phyloP scores from a whole-genome alignment of 1,139 yeast species.

The Suhomyces panamericanus region DNA sequence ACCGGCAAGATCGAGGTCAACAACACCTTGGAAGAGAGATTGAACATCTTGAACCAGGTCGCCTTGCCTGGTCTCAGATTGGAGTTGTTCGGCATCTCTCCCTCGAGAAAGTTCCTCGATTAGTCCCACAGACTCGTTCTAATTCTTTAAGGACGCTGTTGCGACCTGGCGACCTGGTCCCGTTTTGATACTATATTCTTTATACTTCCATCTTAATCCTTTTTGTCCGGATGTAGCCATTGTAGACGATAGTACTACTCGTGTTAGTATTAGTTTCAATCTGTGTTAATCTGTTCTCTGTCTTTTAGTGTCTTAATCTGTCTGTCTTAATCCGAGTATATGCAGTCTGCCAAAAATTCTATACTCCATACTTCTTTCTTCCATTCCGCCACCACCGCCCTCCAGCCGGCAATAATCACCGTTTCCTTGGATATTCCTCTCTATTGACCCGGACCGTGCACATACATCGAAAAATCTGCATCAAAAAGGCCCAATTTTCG shows the following conservation, averaged over 20 bases:
- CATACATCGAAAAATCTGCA: neutral
- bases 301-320: no score
- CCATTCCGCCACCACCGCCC: no score
- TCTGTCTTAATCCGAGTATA: no score
- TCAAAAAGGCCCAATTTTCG: neutral
- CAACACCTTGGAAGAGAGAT: conserved; percentile 93
- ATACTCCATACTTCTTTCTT: no score
- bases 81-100: conserved; percentile 86
- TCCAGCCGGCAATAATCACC: no score
- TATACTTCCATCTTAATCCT: conserved; percentile 1
- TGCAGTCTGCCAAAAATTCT: no score
- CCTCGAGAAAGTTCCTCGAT: conserved; percentile 87
- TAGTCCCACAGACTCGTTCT: conserved; percentile 28
- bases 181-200: conserved; percentile 3
- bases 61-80: conserved; percentile 92
- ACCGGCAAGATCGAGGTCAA: conserved; percentile 84
- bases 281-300: no score
- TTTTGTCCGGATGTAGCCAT: neutral
- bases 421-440: no score
- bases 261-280: no score
- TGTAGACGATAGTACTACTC: no score
- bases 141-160: conserved; percentile 7
- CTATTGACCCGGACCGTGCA: no score
- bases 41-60: conserved; percentile 75
- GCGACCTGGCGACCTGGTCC: neutral